Base-by-base conservation (phyloP, 768 basidiomycete genomes). In the Boletus eberwhitei region DNA sequence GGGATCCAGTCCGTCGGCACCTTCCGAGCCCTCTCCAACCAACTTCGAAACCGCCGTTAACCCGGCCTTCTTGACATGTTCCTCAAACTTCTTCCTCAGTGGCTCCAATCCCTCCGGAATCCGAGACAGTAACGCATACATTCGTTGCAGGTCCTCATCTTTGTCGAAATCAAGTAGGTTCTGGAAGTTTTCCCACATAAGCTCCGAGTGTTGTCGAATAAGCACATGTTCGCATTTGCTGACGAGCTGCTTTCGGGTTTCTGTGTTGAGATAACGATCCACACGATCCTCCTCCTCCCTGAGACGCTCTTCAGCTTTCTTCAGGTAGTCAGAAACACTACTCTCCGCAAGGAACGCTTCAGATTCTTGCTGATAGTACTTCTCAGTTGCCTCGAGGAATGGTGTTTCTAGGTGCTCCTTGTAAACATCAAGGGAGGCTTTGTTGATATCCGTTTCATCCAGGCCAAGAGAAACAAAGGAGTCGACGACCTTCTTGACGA, bases 111-210 rank as follows among this genome's bases (percentile, higher is more conserved):
- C 96, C 62, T 93, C 87, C 17, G 85, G 84, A 55, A 98, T 95
- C 34, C 95, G 88, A 13, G 89, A 86, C 22, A 98, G 78, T n/a
- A 98, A 77, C 9, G 87, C 79, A 73, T 97, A 98, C 92, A 98
- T 97, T 40, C 95, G 82, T 62, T 92, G 92, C 40, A 99, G 77
- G 65, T 98, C 96, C 71, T 94, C 90, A 54, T 93, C 88, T 71
- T 94, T 92, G 72, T 98, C 96, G 69, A 81, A 93, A 69, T 98
- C 95, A 60, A 95, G 84, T 46, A 94, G 72, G 22, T 76, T 77
- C 71, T 95, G 93, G 78, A 98, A 98, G 71, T 86, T 92, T 56
- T 95, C 92, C 86, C 89, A 90, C 85, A 99, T 88, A 41, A 86
- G 73, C 55, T 84, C 81, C 44, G 86, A 77, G 66, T 96, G 94